These are phyloP conservation scores for Aspergillus proliferans DNA, from an alignment of 2,329 filamentous ascomycete genomes.

Conservation along the genomic window DNA sequence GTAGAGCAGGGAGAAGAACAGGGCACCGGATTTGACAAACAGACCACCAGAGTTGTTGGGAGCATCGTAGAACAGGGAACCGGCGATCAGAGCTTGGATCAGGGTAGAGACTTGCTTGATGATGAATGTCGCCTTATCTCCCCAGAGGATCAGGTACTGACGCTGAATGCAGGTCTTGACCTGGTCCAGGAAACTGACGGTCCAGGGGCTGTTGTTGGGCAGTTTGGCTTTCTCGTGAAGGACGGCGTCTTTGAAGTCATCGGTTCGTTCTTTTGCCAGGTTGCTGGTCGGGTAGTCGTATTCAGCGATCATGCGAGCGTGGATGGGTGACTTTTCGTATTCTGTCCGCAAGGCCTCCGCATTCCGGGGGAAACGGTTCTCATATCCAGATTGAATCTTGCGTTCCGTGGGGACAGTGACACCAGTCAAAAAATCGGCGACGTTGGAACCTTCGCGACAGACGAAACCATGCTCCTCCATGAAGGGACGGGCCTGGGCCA, in stretches of 20 bases:
- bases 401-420: constrained; percentile 53
- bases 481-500: constrained; percentile 54
- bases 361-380: constrained; percentile 40
- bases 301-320: constrained; percentile 47
- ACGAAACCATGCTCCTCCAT: constrained; percentile 61
- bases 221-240: constrained; percentile 52
- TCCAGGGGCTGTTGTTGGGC: constrained; percentile 50
- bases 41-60: constrained; percentile 53
- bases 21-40: constrained; percentile 58
- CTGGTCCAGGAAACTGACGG: constrained; percentile 50
- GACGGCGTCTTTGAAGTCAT: constrained; percentile 50
- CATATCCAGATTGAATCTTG: constrained; percentile 37
- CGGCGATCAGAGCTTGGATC: constrained; percentile 55
- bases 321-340: constrained; percentile 51
- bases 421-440: constrained; percentile 61
- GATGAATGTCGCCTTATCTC: constrained; percentile 58
- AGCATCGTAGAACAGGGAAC: constrained; percentile 63
- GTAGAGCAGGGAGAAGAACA: constrained; percentile 60
- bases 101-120: constrained; percentile 57
- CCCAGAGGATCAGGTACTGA: constrained; percentile 61
- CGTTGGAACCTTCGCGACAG: constrained; percentile 56
- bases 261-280: constrained; percentile 45
- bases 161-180: constrained; percentile 52
- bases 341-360: constrained; percentile 38
- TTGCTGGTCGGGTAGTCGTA: constrained; percentile 52